Percentiles rank a stretch among this genome's conserved stretches.
Evolutionary conservation across 2,329 filamentous ascomycete genomes (phyloP).

Genomic region (Coniella vitis): DNA sequence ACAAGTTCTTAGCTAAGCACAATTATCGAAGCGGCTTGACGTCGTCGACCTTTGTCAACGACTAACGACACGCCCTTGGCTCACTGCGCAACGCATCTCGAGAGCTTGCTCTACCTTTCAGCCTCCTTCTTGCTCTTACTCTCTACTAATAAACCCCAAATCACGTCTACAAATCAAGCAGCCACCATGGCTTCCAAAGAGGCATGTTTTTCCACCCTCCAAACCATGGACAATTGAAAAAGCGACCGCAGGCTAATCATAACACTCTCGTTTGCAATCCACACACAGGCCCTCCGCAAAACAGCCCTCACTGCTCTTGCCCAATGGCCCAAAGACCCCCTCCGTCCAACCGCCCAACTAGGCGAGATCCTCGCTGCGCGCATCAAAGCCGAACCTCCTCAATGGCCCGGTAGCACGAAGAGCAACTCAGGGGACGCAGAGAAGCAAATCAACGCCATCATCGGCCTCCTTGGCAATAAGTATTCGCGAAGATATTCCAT

Average conservation of each 20-base stretch:
- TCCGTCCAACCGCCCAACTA: slow-evolving; percentile 58
- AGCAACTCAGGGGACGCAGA: slow-evolving; percentile 43
- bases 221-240: neutral
- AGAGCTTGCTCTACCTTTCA: too few species aligned
- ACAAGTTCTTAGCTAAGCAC: too few species aligned
- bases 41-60: too few species aligned
- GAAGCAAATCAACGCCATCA: slow-evolving; percentile 52
- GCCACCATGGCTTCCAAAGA: slow-evolving; percentile 14
- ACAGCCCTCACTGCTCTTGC: slow-evolving; percentile 41
- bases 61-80: too few species aligned
- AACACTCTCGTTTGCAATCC: too few species aligned
- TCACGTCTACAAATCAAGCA: too few species aligned
- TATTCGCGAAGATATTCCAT: slow-evolving; percentile 45
- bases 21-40: too few species aligned
- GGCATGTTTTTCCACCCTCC: neutral
- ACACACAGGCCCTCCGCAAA: slow-evolving; percentile 7
- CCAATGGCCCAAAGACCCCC: slow-evolving; percentile 57
- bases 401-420: slow-evolving; percentile 22
- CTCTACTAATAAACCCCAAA: neutral
- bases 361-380: slow-evolving; percentile 46
- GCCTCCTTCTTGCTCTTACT: too few species aligned
- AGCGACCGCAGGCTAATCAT: neutral
- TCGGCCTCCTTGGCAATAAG: slow-evolving; percentile 52
- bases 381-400: slow-evolving; percentile 27
- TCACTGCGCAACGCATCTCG: too few species aligned